Conservation (phyloP, 1,284 basidiomycete species). For the Ceratobasidium sp. region DNA sequence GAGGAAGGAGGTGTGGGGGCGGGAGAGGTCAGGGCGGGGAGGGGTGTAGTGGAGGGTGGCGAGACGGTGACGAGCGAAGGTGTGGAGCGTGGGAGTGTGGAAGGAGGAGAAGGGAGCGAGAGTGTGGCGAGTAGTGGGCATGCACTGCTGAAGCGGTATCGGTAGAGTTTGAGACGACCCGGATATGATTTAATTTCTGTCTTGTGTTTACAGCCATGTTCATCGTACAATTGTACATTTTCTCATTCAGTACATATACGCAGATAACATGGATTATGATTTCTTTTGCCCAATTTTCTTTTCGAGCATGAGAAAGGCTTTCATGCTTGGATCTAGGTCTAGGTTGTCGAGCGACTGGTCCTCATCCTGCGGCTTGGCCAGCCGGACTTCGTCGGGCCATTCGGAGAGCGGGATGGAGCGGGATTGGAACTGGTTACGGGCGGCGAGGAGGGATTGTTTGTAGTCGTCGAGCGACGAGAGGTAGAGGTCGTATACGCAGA, state of each 20-base stretch:
- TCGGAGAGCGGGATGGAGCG: constrained; percentile 51
- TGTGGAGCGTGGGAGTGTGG: constrained; percentile 20
- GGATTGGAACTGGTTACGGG: constrained; percentile 52
- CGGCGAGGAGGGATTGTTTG: constrained; percentile 52
- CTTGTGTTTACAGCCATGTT: not conserved
- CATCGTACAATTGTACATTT: not conserved
- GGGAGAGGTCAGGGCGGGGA: constrained; percentile 32
- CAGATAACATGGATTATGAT: constrained; percentile 3
- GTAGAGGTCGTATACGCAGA: constrained; percentile 62
- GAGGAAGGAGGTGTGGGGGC: constrained; percentile 6
- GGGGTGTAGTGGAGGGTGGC: constrained; percentile 23
- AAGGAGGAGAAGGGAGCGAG: constrained; percentile 29
- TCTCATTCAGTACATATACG: not conserved
- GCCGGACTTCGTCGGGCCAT: constrained; percentile 55
- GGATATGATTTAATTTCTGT: not conserved
- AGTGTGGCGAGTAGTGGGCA: constrained; percentile 40
- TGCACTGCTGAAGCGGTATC: constrained; percentile 33
- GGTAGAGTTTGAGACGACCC: not conserved
- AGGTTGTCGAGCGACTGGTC: constrained; percentile 25
- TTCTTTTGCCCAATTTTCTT: constrained; percentile 38
- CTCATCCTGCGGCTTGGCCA: constrained; percentile 12
- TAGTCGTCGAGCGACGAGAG: constrained; percentile 58
- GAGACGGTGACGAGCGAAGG: constrained; percentile 40
- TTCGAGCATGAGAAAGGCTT: constrained; percentile 44
- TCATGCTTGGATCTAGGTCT: constrained; percentile 37